These are phyloP conservation scores for Suillus variegatus DNA, from an alignment of 768 basidiomycete species.

Conservation along the genomic window DNA sequence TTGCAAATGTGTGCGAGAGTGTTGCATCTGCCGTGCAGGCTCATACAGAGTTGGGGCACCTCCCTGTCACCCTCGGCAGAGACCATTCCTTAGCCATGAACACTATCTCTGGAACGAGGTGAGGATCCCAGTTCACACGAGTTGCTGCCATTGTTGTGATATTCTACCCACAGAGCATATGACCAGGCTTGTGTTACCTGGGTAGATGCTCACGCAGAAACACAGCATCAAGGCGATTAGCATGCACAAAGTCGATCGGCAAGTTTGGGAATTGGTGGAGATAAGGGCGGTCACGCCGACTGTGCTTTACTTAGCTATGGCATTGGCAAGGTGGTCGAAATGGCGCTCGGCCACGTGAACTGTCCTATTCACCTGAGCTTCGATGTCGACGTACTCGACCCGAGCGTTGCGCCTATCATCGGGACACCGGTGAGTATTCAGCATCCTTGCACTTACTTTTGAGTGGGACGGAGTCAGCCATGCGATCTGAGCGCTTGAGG, in stretches of 20 bases:
- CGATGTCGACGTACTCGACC: constrained; percentile 96
- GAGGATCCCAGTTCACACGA: constrained; percentile 19
- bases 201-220: constrained; percentile 94
- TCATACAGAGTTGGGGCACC: constrained; percentile 74
- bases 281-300: constrained; percentile 48
- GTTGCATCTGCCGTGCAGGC: constrained; percentile 76
- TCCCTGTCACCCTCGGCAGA: constrained; percentile 92
- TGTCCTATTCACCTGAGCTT: constrained; percentile 92
- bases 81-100: constrained; percentile 97
- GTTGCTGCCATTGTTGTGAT: constrained; percentile 8
- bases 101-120: constrained; percentile 90
- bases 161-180: constrained; percentile 48
- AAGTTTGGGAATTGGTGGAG: constrained; percentile 56
- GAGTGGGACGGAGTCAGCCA: neutral
- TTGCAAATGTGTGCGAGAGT: constrained; percentile 78
- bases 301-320: constrained; percentile 54
- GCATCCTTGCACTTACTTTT: neutral
- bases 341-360: constrained; percentile 95
- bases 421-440: constrained; percentile 73
- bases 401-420: constrained; percentile 60
- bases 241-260: constrained; percentile 82
- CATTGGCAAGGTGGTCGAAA: constrained; percentile 92
- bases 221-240: constrained; percentile 83
- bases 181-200: constrained; percentile 88
- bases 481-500: neutral